Conservation (phyloP, 805 yeast species). For the Yamadazyma nakazawae region DNA sequence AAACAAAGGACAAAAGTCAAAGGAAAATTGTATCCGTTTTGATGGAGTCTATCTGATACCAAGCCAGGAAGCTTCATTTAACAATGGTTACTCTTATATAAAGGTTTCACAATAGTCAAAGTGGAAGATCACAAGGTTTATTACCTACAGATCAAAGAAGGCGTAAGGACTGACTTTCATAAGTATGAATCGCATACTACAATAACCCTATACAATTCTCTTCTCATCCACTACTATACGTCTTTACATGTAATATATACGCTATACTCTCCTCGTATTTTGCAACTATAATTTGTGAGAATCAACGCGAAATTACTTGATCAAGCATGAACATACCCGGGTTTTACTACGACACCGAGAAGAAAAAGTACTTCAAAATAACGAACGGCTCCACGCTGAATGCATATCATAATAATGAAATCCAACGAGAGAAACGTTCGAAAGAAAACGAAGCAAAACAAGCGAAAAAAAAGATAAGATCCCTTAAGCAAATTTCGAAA, state of each 20-base stretch:
- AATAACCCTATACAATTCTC: not conserved
- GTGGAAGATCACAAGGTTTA: no score
- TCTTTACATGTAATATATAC: not conserved
- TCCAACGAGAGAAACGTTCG: slow-evolving; percentile 22
- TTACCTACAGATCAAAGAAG: not conserved
- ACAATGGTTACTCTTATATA: no score
- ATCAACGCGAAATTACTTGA: slow-evolving; percentile 3
- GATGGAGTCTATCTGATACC: no score
- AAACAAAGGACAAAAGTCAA: not conserved
- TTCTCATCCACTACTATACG: not conserved
- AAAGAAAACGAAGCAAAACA: slow-evolving; percentile 6
- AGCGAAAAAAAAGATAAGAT: not conserved
- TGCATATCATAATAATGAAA: slow-evolving; percentile 28
- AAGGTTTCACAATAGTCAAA: no score
- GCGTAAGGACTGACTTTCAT: not conserved
- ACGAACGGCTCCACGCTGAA: slow-evolving; percentile 24
- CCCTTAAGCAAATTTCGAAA: slow-evolving; percentile 5
- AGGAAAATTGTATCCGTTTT: no score
- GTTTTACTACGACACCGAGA: slow-evolving; percentile 26
- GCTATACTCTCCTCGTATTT: not conserved
- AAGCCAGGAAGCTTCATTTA: no score
- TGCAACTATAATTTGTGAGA: not conserved
- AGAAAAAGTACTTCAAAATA: slow-evolving; percentile 30
- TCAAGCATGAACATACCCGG: slow-evolving; percentile 28
- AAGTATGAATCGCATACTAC: not conserved